These are phyloP conservation scores for Fusarium phyllophilum DNA, from an alignment of 2,329 filamentous ascomycete species.

Conservation along the genomic window DNA sequence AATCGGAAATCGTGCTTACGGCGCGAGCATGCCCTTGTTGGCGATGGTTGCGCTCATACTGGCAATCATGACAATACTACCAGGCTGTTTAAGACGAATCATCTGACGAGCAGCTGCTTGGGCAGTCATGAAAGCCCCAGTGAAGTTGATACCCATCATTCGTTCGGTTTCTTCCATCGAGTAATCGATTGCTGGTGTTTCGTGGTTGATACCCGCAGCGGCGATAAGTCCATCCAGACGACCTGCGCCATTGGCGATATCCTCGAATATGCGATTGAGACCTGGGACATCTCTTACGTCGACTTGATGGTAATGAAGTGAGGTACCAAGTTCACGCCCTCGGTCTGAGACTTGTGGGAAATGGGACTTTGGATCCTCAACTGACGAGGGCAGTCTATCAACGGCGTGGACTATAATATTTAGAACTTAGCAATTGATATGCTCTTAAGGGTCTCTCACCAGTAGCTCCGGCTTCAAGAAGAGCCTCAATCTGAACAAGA, in stretches of 20 bases:
- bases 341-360: conserved; percentile 73
- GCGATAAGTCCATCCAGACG: conserved; percentile 82
- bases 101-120: conserved; percentile 87
- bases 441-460: conserved; percentile 50
- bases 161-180: conserved; percentile 77
- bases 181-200: conserved; percentile 85
- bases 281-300: conserved; percentile 79
- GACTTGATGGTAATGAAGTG: conserved; percentile 78
- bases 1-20: conserved; percentile 58
- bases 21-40: conserved; percentile 68
- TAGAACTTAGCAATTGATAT: background rate
- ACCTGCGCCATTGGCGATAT: conserved; percentile 75
- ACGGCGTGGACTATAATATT: conserved; percentile 69
- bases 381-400: conserved; percentile 68
- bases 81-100: conserved; percentile 65
- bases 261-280: conserved; percentile 73
- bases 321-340: conserved; percentile 73
- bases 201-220: conserved; percentile 79
- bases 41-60: conserved; percentile 76
- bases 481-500: conserved; percentile 79
- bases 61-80: conserved; percentile 74
- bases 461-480: conserved; percentile 81
- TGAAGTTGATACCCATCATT: conserved; percentile 87
- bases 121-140: conserved; percentile 85
- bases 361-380: conserved; percentile 56